Conservation (phyloP, 208 protist species). For the Leishmania amazonensis region DNA sequence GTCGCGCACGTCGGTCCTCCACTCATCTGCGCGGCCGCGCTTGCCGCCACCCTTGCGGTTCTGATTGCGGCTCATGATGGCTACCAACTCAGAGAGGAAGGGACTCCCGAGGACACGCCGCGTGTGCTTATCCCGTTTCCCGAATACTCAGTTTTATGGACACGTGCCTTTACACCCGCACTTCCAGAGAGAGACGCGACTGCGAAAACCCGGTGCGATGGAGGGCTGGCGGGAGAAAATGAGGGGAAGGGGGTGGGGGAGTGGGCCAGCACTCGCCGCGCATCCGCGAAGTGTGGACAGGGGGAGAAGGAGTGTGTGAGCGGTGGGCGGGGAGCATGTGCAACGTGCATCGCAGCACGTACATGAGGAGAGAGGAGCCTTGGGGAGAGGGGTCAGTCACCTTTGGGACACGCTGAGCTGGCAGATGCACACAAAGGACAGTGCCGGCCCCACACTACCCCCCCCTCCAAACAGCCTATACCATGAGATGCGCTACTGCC, state of each 20-base stretch:
- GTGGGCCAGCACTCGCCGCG: neutral
- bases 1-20: slow-evolving; percentile 71
- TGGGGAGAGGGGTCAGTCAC: too few species aligned
- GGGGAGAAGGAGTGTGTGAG: neutral
- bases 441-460: neutral
- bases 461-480: neutral
- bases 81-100: neutral
- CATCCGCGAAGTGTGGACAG: slow-evolving; percentile 5
- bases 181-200: neutral
- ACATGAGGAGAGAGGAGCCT: neutral
- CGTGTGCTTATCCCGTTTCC: slow-evolving; percentile 8
- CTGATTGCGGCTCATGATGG: slow-evolving; percentile 72
- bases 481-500: neutral
- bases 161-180: neutral
- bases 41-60: slow-evolving; percentile 69
- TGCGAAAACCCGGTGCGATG: neutral
- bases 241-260: neutral
- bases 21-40: slow-evolving; percentile 59
- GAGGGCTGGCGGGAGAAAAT: neutral
- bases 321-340: neutral
- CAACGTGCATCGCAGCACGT: neutral
- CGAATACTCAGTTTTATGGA: neutral
- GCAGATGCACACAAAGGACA: neutral
- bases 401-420: neutral
- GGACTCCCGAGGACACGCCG: neutral